A percentile compares a stretch with the other conserved stretches of the same genome.
Evolutionary conservation across 352 stramenopile genomes (phyloP).

Genomic region (Globisporangium abappressorium): DNA sequence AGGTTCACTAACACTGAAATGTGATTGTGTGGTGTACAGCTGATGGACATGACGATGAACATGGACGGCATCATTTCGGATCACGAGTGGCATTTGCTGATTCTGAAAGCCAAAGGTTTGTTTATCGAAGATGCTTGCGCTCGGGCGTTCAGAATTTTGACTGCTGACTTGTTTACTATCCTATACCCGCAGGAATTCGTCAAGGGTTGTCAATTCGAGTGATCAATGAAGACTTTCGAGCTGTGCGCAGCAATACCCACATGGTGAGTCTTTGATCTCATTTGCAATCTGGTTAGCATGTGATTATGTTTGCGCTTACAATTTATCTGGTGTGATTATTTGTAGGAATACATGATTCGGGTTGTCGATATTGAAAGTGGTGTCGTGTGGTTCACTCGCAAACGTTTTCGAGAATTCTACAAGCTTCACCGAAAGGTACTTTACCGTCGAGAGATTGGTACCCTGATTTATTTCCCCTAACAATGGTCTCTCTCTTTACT

Average conservation of each 20-base stretch:
- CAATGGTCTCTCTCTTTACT: neutral
- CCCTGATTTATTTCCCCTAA: neutral
- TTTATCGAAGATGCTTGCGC: neutral
- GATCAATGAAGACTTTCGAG: conserved; percentile 60
- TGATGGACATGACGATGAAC: conserved; percentile 82
- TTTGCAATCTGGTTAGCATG: neutral
- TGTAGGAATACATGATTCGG: conserved; percentile 82
- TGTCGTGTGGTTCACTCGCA: conserved; percentile 81
- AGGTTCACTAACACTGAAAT: too few relatives aligned
- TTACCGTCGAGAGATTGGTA: conserved; percentile 5
- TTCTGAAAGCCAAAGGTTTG: conserved; percentile 78
- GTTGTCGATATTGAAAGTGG: conserved; percentile 84
- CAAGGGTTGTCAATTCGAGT: conserved; percentile 79
- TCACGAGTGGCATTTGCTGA: conserved; percentile 82
- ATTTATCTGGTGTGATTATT: neutral
- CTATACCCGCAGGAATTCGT: conserved; percentile 46
- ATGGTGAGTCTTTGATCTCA: conserved; percentile 41
- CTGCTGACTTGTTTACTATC: neutral
- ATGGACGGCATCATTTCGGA: conserved; percentile 86
- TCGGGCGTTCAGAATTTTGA: neutral
- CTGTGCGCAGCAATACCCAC: conserved; percentile 50
- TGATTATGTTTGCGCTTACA: neutral
- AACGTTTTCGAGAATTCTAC: conserved; percentile 78
- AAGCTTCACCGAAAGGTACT: conserved; percentile 81
- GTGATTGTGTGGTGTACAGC: conserved; percentile 22